These are phyloP conservation scores for Yamadazyma oceani DNA, from an alignment of 1,139 yeast species.

Conservation along the genomic window DNA sequence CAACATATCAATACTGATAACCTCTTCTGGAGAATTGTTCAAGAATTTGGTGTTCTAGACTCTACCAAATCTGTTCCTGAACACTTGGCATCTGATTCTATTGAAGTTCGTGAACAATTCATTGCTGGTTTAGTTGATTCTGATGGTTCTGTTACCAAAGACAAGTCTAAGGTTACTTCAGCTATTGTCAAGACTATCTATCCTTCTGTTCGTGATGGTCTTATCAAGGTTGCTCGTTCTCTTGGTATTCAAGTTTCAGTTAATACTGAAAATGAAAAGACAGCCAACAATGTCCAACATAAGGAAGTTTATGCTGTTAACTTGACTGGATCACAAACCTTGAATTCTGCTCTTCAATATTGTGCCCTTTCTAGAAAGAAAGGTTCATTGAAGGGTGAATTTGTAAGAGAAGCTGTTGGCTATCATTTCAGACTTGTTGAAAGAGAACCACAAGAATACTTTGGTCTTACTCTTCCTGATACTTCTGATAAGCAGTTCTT, in stretches of 20 bases:
- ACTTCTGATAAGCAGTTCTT: constrained; percentile 41
- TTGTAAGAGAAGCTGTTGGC: constrained; percentile 22
- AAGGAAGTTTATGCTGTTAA: constrained; percentile 12
- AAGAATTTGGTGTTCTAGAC: constrained; percentile 5
- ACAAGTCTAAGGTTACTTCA: constrained; percentile 8
- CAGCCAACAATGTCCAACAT: neutral
- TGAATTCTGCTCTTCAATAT: constrained; percentile 20
- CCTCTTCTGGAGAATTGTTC: constrained; percentile 4
- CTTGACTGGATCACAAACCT: constrained; percentile 17
- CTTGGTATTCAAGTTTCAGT: constrained; percentile 32
- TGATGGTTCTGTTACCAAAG: constrained; percentile 27
- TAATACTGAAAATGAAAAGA: constrained; percentile 9
- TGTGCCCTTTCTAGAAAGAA: constrained; percentile 19
- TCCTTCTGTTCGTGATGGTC: constrained; percentile 28
- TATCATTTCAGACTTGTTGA: constrained; percentile 27
- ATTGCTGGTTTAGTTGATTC: constrained; percentile 43
- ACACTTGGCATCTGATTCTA: constrained; percentile 17
- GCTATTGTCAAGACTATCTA: constrained; percentile 30
- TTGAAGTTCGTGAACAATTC: constrained; percentile 36
- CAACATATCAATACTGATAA: constrained; percentile 1
- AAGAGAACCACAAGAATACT: constrained; percentile 29
- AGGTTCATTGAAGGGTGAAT: constrained; percentile 5
- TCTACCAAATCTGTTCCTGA: constrained; percentile 14
- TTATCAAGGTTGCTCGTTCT: constrained; percentile 36
- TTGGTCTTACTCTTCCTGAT: constrained; percentile 38